These are phyloP conservation scores for Raphanus hybrid DNA, from an alignment of 441 rosid species.

Conservation along the genomic window DNA sequence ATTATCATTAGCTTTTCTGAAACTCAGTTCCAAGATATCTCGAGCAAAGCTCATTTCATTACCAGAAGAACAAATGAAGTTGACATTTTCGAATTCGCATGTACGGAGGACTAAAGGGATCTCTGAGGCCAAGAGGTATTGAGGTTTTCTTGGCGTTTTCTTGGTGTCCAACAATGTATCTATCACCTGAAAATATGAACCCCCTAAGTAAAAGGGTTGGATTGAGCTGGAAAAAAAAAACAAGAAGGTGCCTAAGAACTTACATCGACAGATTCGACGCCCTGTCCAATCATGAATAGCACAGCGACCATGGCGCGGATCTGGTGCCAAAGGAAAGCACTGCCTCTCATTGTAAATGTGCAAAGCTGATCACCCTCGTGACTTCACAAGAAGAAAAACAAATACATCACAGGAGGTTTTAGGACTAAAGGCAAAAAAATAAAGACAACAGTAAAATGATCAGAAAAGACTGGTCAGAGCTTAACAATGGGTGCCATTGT, in stretches of 20 bases:
- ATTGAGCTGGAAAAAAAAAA: constrained; percentile 7
- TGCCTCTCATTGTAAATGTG: constrained; percentile 75
- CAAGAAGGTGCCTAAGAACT: constrained; percentile 39
- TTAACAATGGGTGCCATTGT: neutral
- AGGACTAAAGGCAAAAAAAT: neutral
- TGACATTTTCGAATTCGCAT: constrained; percentile 76
- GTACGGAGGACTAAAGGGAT: constrained; percentile 78
- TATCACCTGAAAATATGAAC: constrained; percentile 55
- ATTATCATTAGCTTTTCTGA: constrained; percentile 4
- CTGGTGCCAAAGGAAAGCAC: constrained; percentile 96
- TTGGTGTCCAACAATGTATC: constrained; percentile 70
- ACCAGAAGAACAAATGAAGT: constrained; percentile 84
- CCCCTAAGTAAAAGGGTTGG: neutral
- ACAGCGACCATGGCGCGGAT: constrained; percentile 92
- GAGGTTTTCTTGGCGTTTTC: constrained; percentile 76
- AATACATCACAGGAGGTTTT: constrained; percentile 9
- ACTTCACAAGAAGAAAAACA: constrained; percentile 45
- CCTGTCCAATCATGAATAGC: constrained; percentile 91
- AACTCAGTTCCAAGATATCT: constrained; percentile 7
- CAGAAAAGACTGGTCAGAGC: neutral
- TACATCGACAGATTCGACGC: constrained; percentile 79
- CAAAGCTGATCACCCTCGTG: constrained; percentile 67
- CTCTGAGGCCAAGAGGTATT: constrained; percentile 83
- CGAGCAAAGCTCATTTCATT: constrained; percentile 28
- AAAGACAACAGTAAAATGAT: neutral